Conservation (phyloP, 805 yeast genomes). For the Spathaspora passalidarum region DNA sequence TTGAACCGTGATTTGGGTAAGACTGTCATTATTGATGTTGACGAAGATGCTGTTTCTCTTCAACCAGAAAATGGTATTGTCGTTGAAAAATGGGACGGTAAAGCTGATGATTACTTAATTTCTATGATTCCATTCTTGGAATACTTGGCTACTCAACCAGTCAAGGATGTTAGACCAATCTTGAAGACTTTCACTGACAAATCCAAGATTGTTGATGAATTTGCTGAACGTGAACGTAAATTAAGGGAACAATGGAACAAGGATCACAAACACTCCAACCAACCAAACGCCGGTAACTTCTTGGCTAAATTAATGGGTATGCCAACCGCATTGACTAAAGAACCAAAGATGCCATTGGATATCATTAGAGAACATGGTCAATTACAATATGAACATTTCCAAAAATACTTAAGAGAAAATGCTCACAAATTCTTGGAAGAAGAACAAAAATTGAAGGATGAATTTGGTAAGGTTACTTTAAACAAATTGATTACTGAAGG, state of each 20-base stretch:
- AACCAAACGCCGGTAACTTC: conserved; percentile 48
- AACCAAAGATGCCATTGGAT: conserved; percentile 81
- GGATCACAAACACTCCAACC: conserved; percentile 39
- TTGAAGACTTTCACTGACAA: conserved; percentile 70
- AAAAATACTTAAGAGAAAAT: conserved; percentile 55
- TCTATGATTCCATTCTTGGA: conserved; percentile 89
- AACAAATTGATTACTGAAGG: conserved; percentile 85
- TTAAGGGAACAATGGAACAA: conserved; percentile 70
- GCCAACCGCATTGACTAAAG: conserved; percentile 45
- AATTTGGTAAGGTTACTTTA: conserved; percentile 77
- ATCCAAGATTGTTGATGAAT: conserved; percentile 71
- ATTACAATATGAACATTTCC: conserved; percentile 79
- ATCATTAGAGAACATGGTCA: conserved; percentile 89
- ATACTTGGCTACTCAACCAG: conserved; percentile 83
- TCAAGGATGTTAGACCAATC: conserved; percentile 87
- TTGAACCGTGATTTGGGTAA: conserved; percentile 88
- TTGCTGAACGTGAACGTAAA: conserved; percentile 68
- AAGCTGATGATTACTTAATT: conserved; percentile 74
- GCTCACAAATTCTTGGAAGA: conserved; percentile 73
- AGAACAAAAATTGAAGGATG: conserved; percentile 80
- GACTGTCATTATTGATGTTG: conserved; percentile 75
- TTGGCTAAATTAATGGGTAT: conserved; percentile 65
- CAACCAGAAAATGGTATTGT: conserved; percentile 96
- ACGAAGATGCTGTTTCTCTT: conserved; percentile 64
- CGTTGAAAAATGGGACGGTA: conserved; percentile 83